Evolutionary conservation across 139 green algal species (phyloP).

Genomic region (Chlorella ohadii): DNA sequence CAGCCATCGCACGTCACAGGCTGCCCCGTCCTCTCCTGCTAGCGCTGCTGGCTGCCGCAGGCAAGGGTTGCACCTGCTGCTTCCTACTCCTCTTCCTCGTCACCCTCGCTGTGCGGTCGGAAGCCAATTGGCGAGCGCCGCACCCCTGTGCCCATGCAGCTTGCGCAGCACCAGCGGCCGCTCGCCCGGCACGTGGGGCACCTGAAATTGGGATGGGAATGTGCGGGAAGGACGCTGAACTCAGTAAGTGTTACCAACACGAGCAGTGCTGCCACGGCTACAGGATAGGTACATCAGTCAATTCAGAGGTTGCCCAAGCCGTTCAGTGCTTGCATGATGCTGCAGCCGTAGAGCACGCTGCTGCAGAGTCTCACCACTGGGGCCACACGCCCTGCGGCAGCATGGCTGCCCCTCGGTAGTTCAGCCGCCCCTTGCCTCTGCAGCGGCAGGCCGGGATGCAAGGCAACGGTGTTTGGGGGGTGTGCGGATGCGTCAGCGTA

Average conservation of each 20-base stretch:
- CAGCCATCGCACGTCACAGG: too few species aligned
- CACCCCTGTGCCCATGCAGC: constrained; percentile 55
- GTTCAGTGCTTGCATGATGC: neutral
- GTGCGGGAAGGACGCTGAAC: too few species aligned
- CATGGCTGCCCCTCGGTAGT: constrained; percentile 40
- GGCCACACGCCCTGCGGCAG: constrained; percentile 49
- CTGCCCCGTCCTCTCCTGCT: too few species aligned
- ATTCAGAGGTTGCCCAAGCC: neutral
- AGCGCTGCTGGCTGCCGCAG: too few species aligned
- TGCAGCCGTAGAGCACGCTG: neutral
- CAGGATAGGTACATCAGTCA: neutral
- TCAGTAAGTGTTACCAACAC: too few species aligned
- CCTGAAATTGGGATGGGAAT: neutral
- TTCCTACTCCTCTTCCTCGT: neutral
- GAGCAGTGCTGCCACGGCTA: neutral
- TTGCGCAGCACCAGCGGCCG: constrained; percentile 34
- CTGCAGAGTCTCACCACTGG: constrained; percentile 32
- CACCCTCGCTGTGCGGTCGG: constrained; percentile 2
- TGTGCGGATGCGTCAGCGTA: too few species aligned
- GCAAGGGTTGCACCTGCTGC: too few species aligned
- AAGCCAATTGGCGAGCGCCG: constrained; percentile 51
- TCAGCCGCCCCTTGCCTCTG: constrained; percentile 48
- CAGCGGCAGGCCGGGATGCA: neutral
- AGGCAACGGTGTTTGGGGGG: too few species aligned
- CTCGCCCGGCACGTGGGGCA: constrained; percentile 39